Conservation (phyloP, 331 rosid species). For the Telfairia occidentalis region DNA sequence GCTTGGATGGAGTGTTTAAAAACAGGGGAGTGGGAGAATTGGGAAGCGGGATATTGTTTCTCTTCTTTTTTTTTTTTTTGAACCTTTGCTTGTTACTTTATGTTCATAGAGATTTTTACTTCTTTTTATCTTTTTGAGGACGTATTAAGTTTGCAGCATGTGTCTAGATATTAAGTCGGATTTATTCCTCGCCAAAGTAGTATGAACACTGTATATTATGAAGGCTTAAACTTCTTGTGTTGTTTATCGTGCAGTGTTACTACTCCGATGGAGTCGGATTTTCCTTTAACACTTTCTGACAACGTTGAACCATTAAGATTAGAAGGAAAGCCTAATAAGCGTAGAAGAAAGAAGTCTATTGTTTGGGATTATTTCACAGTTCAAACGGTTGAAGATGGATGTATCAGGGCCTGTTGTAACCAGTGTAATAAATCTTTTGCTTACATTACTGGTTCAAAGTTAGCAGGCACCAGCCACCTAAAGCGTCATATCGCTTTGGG, state of each 20-base stretch:
- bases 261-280: slow-evolving; percentile 30
- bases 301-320: slow-evolving; percentile 29
- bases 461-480: slow-evolving; percentile 81
- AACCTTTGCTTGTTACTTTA: neutral
- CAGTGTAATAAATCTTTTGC: slow-evolving; percentile 78
- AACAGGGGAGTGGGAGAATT: neutral
- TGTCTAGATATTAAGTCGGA: neutral
- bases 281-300: slow-evolving; percentile 20
- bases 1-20: neutral
- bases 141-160: neutral
- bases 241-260: slow-evolving; percentile 3
- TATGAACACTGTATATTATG: neutral
- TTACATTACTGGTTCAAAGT: slow-evolving; percentile 61
- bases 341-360: slow-evolving; percentile 60
- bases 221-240: neutral
- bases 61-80: neutral
- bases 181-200: neutral
- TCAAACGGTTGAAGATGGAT: slow-evolving; percentile 49
- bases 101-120: neutral
- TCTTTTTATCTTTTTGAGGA: neutral
- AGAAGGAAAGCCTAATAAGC: slow-evolving; percentile 37
- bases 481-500: slow-evolving; percentile 69
- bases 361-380: slow-evolving; percentile 87
- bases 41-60: neutral
- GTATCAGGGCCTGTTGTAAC: slow-evolving; percentile 60